Evolutionary conservation across 2,329 filamentous ascomycete genomes (phyloP).

Genomic region (Aspergillus arachidicola): DNA sequence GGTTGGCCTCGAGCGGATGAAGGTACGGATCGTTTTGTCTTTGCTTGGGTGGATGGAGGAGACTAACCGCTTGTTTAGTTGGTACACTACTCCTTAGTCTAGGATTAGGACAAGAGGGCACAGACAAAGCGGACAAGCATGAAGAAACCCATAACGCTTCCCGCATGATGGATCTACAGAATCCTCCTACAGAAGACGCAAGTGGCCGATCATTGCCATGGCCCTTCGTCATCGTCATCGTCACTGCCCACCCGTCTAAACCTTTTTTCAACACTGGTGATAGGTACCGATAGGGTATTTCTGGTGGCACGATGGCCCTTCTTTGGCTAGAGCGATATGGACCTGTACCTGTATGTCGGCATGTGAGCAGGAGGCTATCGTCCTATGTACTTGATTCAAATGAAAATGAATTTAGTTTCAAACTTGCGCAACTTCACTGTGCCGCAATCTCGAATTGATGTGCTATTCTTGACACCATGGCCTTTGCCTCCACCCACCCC

Average conservation of each 20-base stretch:
- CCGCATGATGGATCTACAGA: conserved; percentile 4
- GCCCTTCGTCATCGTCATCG: neutral
- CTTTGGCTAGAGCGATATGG: neutral
- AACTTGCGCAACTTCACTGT: conserved; percentile 25
- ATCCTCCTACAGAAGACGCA: neutral
- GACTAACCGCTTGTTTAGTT: neutral
- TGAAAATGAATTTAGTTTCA: conserved; percentile 1
- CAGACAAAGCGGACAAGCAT: conserved; percentile 1
- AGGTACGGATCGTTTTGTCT: conserved; percentile 1
- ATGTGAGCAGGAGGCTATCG: neutral
- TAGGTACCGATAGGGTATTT: neutral
- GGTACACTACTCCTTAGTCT: neutral
- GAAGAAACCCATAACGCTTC: conserved; percentile 5
- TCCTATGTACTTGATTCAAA: neutral
- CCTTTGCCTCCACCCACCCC: neutral
- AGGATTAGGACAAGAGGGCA: neutral
- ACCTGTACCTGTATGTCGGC: neutral
- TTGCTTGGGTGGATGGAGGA: neutral
- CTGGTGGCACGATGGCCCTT: neutral
- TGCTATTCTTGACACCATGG: neutral
- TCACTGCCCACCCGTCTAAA: neutral
- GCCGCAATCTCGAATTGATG: conserved; percentile 20
- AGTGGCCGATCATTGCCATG: neutral
- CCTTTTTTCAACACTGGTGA: neutral
- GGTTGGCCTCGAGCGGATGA: conserved; percentile 1